Base-by-base conservation (phyloP, 2,329 filamentous ascomycete genomes). In the Cucurbitaria berberidis region DNA sequence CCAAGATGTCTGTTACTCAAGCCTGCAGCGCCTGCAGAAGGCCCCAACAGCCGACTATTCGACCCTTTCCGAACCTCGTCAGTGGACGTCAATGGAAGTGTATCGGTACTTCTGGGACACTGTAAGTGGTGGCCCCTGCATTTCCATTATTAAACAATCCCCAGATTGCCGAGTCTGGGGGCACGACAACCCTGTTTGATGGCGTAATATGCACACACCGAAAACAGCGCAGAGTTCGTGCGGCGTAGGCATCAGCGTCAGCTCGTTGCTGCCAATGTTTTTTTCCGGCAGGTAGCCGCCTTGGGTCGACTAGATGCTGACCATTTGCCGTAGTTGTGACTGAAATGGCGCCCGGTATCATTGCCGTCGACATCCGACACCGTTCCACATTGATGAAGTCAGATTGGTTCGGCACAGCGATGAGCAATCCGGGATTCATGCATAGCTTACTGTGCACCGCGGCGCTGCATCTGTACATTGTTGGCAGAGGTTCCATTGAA, bases 381-480 rank as follows among this genome's bases (percentile, higher is more conserved):
- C 67, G 67, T 22, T 75, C 71, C 3, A 64, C 68, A 22, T 48
- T 74, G 45, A 74, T 74, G 66, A 68, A 60, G 32, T 70, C 68
- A 32, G 67, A 73, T 21, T 76, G 73, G 72, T 73, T 74, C 48
- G 66, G 69, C 40, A 73, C 67, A 16, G 73, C 73, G 9, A 59
- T 73, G 38, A 59, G 58, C 35, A 71, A 74, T 53, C 30, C 52
- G 40, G 72, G 68, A n/a, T 76, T 76, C 50, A 74, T 76, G 72
- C 70, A 76, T 42, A 74, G 72, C 56, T 58, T 76, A 56, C 67
- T 76, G 6, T 69, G 70, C 41, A 72, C 71, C 15, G 60, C 63
- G 36, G 72, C 73, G 15, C 45, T 75, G 42, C 73, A 76, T 46
- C 59, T 65, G 13, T 75, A 66, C 47, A 60, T 73, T 21, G 56